Evolutionary conservation across 345 rosid species (phyloP).

Genomic region (Salix arbutifolia): DNA sequence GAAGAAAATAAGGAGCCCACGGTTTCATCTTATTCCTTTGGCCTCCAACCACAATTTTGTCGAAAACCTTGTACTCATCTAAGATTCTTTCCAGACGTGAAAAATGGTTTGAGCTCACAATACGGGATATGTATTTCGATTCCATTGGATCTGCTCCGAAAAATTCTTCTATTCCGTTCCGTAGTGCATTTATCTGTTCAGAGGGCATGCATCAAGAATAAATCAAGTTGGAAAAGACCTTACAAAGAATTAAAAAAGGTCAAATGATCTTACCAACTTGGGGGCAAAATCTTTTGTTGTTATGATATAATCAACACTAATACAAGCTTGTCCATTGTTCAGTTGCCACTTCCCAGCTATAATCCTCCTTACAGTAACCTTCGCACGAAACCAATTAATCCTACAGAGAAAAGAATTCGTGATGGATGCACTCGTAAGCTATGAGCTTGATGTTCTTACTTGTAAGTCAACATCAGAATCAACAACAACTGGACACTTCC

Average conservation of each 20-base stretch:
- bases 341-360: slow-evolving; percentile 50
- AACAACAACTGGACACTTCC: slow-evolving; percentile 55
- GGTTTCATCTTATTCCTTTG: slow-evolving; percentile 31
- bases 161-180: slow-evolving; percentile 30
- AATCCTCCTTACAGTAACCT: slow-evolving; percentile 50
- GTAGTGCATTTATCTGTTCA: slow-evolving; percentile 38
- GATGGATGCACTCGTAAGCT: background rate
- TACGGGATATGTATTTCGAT: slow-evolving; percentile 38
- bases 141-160: slow-evolving; percentile 44
- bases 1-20: slow-evolving; percentile 22
- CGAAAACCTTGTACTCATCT: slow-evolving; percentile 35
- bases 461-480: slow-evolving; percentile 40
- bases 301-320: slow-evolving; percentile 46
- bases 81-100: slow-evolving; percentile 35
- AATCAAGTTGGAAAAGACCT: background rate
- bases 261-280: slow-evolving; percentile 31
- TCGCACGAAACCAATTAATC: background rate
- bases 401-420: background rate
- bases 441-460: slow-evolving; percentile 15
- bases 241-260: background rate
- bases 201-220: background rate
- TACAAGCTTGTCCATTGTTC: slow-evolving; percentile 53
- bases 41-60: slow-evolving; percentile 46
- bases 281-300: slow-evolving; percentile 48
- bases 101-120: slow-evolving; percentile 38